Base-by-base conservation (phyloP, 164 flowering plant species). In the Vitis rotundifolia region DNA sequence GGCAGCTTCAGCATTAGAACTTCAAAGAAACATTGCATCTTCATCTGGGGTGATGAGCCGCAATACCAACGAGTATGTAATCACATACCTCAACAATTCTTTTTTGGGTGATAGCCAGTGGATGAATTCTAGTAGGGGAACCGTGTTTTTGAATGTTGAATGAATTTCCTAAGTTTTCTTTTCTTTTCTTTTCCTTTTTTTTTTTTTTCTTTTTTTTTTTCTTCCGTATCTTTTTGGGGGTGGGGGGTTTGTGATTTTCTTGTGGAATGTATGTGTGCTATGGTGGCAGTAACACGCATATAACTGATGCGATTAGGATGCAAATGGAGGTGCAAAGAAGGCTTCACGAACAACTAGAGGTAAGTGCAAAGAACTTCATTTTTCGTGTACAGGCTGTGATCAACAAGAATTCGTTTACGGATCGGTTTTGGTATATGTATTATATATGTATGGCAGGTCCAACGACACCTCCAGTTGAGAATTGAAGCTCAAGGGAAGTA, bases 401-500 rank as follows among this genome's bases (percentile, higher is more conserved):
- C 44, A 37, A 37, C 44, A 37, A 37, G 44, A 37, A 37, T 37
- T 37, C 44, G 44, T 37, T 37, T 37, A 37, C 44, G 44, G 44
- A 37, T 37, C 61, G 61, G 22, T 31, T 55, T 53, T 22, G 55
- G 26, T 4, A 44, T 19, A 3, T 2, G 19, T 49, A 26, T 14
- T 16, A 12, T 58, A 31, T 59, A 8, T 52, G 9, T 50, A 53
- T 8, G 8, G 56, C 80, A 95, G 99, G 98, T 95, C 52, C 99
- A 95, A 65, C 85, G 81, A 77, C 99, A 90, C 80, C 93, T 95
- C 48, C 99, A 95, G 61, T 60, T 91, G 73, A 86, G 97, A 77
- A 95, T 92, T 57, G 99, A 95, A 71, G 99, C 99, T 44, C 99
- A 95, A 78, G 99, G 98, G 29, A 95, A 95, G 79, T 95, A 95